Evolutionary conservation across 805 yeast species (phyloP).

Genomic region (Myxozyma monticola): DNA sequence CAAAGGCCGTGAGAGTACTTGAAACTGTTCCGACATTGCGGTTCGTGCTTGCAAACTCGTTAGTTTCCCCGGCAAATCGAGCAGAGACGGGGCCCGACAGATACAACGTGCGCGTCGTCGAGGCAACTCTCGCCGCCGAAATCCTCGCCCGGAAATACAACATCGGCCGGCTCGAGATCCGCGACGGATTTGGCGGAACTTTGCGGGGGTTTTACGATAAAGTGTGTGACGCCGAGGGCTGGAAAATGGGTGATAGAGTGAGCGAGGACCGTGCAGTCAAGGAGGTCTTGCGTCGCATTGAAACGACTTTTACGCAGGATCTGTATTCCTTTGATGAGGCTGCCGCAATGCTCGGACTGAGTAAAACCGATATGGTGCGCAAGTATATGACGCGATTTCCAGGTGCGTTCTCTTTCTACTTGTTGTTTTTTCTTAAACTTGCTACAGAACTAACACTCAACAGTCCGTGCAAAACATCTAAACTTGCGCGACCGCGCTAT

Average conservation of each 20-base stretch:
- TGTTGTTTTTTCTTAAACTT: neutral
- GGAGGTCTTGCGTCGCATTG: constrained; percentile 9
- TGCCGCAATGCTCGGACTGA: constrained; percentile 46
- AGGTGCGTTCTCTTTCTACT: too few relatives aligned
- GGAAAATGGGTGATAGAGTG: constrained; percentile 40
- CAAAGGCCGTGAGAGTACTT: constrained; percentile 44
- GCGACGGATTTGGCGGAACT: constrained; percentile 50
- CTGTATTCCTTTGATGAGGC: constrained; percentile 56
- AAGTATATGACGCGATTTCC: constrained; percentile 54
- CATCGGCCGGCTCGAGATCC: constrained; percentile 51
- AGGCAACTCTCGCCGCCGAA: constrained; percentile 65
- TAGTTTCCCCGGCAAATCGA: constrained; percentile 61
- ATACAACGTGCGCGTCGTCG: constrained; percentile 74
- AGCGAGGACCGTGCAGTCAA: constrained; percentile 40
- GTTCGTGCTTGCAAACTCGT: constrained; percentile 64
- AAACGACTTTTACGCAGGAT: constrained; percentile 23
- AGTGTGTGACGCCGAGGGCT: constrained; percentile 12
- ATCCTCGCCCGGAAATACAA: constrained; percentile 53
- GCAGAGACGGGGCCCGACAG: constrained; percentile 67
- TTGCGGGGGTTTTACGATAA: constrained; percentile 46
- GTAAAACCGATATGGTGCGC: constrained; percentile 46
- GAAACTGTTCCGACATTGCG: constrained; percentile 44
- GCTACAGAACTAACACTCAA: neutral
- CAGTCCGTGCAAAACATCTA: constrained; percentile 55
- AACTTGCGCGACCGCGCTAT: constrained; percentile 60